Evolutionary conservation across 352 stramenopile species (phyloP), one percentile per base, ranked within the genome.

Genomic region (Thalassiosira gravida): DNA sequence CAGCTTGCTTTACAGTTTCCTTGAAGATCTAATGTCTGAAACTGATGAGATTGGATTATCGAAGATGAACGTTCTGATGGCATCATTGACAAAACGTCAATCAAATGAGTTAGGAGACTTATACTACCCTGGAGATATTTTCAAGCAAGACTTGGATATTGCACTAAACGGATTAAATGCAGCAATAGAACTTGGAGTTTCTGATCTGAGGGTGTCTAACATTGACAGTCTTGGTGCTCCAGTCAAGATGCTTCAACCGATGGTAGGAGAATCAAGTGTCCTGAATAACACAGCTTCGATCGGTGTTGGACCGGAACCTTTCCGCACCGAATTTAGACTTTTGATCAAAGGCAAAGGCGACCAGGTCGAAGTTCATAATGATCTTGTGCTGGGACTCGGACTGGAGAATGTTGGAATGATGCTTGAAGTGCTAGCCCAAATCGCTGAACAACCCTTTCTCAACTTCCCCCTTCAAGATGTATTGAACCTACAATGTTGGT

Each of bases 401-500:
- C 46, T 91, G 16, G 52, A 72, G 20, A 77, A 22, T 49, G 62
- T 82, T n/a, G 66, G 6, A 47, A 47, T 88, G 13, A 52, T 90
- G 9, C 11, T 86, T 5, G 64, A 74, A 22, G n/a, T 78, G 1
- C 76, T 93, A 64, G 61, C 71, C 14, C 74, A 89, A 49, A 83
- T 93, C 3, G 55, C 74, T 22, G 81, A 86, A 35, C 22, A 20
- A 16, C 30, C 63, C 16, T 88, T 93, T 30, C 32, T 84, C 1
- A 58, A 74, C 16, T 92, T 93, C 37, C 85, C 85, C 20, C 39
- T 92, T 24, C 50, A 61, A 63, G 83, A 90, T 65, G 47, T 90
- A 5, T 61, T 83, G 20, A 83, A 92, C 69, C n/a, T 86, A 5
- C 69, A 92, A 58, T 93, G 88, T 56, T 93, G 88, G 88, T 47